Percentiles rank a stretch among this genome's conserved stretches.
These are phyloP conservation scores for Barbarea vulgaris DNA, from an alignment of 345 rosid genomes.

Conservation along the genomic window DNA sequence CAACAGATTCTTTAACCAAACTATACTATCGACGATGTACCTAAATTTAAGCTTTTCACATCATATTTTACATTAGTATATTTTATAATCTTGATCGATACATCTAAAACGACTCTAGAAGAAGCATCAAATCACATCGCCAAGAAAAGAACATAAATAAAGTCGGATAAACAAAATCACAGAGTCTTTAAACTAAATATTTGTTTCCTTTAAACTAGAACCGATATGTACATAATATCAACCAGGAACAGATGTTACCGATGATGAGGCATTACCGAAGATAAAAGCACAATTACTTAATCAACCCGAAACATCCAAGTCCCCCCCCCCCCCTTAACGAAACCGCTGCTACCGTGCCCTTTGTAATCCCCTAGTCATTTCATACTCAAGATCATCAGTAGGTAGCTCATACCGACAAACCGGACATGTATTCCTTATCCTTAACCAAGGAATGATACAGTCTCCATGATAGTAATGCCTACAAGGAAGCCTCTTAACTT, in stretches of 20 bases:
- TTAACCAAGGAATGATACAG: constrained; percentile 85
- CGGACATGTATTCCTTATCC: constrained; percentile 89
- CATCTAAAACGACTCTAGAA: not conserved
- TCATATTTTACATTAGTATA: not conserved
- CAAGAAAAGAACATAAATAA: not conserved
- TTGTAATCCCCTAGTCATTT: constrained; percentile 51
- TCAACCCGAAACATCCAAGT: not conserved
- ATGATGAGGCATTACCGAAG: not conserved
- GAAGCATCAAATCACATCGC: not conserved
- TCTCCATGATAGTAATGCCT: constrained; percentile 77
- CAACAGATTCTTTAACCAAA: no score
- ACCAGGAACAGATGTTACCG: not conserved
- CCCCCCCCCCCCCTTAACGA: no score
- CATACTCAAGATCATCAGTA: constrained; percentile 77
- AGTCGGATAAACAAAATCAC: not conserved
- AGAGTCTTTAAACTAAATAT: not conserved
- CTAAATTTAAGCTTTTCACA: no score
- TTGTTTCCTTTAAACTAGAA: not conserved
- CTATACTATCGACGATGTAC: no score
- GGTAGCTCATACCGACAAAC: constrained; percentile 89
- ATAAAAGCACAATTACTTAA: not conserved
- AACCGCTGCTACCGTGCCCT: constrained; percentile 25
- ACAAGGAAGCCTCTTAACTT: constrained; percentile 78
- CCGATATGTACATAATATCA: constrained; percentile 12
- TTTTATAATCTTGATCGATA: not conserved